These are phyloP conservation scores for Xylariaceae sp. DNA, from an alignment of 2,329 filamentous ascomycete species.

Conservation along the genomic window DNA sequence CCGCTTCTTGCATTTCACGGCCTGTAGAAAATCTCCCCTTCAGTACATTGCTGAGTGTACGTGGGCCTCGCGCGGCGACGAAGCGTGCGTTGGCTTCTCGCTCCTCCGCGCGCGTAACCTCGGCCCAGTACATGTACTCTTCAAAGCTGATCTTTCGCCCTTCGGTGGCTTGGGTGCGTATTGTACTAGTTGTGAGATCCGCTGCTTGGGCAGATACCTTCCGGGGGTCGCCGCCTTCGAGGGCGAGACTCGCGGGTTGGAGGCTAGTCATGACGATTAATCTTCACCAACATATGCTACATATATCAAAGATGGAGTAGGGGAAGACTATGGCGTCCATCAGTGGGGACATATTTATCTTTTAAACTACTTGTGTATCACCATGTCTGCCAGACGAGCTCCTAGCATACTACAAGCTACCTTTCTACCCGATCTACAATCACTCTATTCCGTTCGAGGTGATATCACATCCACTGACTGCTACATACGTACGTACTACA, in stretches of 20 bases:
- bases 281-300: not conserved
- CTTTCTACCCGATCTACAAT: not conserved
- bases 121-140: conserved; percentile 29
- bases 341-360: conserved; percentile 6
- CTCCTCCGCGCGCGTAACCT: conserved; percentile 28
- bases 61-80: conserved; percentile 12
- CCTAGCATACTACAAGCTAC: not conserved
- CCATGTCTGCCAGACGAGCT: not conserved
- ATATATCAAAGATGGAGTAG: not conserved
- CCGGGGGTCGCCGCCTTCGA: conserved; percentile 20
- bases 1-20: not conserved
- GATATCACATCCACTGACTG: conserved; percentile 1
- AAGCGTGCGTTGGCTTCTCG: conserved; percentile 20
- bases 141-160: conserved; percentile 19
- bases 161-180: not conserved
- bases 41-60: conserved; percentile 14
- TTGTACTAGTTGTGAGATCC: not conserved
- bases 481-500: not conserved
- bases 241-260: conserved; percentile 16
- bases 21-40: conserved; percentile 17
- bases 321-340: not conserved
- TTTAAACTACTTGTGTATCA: not conserved
- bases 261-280: conserved; percentile 12
- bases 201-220: conserved; percentile 10
- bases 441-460: not conserved